Percentiles rank a stretch among this genome's conserved stretches.
phyloP scores from a whole-genome alignment of 257 asterid species.

The Jacaranda copaia region DNA sequence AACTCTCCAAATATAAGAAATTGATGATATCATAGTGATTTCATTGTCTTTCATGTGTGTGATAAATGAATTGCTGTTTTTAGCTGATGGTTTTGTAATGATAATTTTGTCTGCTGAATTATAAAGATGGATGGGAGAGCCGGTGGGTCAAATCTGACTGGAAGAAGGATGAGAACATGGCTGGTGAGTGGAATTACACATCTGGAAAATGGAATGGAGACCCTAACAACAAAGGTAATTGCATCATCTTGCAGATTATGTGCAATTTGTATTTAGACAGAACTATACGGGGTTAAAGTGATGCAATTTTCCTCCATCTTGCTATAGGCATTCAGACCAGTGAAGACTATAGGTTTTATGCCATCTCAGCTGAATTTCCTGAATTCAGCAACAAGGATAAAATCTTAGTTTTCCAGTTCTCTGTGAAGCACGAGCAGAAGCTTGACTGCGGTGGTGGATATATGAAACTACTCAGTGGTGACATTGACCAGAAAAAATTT shows the following conservation, averaged over 20 bases:
- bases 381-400: slow-evolving; percentile 95
- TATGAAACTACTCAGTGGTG: slow-evolving; percentile 94
- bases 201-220: slow-evolving; percentile 97
- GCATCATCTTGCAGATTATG: neutral
- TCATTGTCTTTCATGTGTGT: slow-evolving; percentile 6
- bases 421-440: slow-evolving; percentile 98
- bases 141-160: slow-evolving; percentile 97
- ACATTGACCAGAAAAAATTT: slow-evolving; percentile 84
- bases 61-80: neutral
- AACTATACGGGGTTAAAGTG: neutral
- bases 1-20: neutral
- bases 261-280: neutral
- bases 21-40: neutral
- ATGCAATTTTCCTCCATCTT: neutral
- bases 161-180: slow-evolving; percentile 93
- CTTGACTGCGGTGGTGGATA: slow-evolving; percentile 99
- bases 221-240: slow-evolving; percentile 72
- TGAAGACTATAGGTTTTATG: slow-evolving; percentile 90
- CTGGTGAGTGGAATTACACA: slow-evolving; percentile 98
- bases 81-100: neutral
- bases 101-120: slow-evolving; percentile 10
- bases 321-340: slow-evolving; percentile 91
- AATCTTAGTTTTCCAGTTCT: slow-evolving; percentile 86
- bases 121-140: slow-evolving; percentile 87
- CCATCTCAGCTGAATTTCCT: slow-evolving; percentile 95